Evolutionary conservation across 495 filamentous ascomycete genomes (phyloP).

Genomic region (Penicillium ucsense): DNA sequence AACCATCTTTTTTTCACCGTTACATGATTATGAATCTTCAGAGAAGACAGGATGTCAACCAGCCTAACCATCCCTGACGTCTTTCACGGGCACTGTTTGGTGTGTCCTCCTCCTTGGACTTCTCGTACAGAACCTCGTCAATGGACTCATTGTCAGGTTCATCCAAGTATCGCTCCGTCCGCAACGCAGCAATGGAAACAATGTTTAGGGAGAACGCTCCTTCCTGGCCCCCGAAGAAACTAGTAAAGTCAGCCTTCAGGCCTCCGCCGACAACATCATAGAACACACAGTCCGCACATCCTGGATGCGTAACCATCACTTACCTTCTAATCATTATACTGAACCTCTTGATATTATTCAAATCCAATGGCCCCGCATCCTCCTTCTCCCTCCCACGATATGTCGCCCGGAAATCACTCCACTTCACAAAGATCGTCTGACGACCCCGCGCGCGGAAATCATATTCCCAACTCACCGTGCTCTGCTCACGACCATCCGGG

Average conservation of each 20-base stretch:
- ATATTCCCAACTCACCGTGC: slow-evolving; percentile 44
- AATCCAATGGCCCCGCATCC: slow-evolving; percentile 46
- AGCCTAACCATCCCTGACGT: slow-evolving; percentile 7
- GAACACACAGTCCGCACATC: not conserved
- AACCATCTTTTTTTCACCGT: not conserved
- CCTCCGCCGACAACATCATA: not conserved
- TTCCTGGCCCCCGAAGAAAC: slow-evolving; percentile 68
- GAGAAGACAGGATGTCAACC: slow-evolving; percentile 8
- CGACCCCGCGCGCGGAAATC: slow-evolving; percentile 15
- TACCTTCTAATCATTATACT: slow-evolving; percentile 74
- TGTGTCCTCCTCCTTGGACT: not conserved
- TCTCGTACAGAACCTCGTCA: slow-evolving; percentile 8
- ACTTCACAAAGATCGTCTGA: slow-evolving; percentile 40
- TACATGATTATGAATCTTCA: not conserved
- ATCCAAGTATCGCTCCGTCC: slow-evolving; percentile 13
- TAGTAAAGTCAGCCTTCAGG: slow-evolving; percentile 17
- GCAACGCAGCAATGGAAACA: slow-evolving; percentile 36
- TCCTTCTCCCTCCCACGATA: slow-evolving; percentile 58
- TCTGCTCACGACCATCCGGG: slow-evolving; percentile 52
- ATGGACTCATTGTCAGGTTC: slow-evolving; percentile 4
- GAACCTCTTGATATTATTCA: slow-evolving; percentile 50
- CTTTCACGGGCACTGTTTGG: not conserved
- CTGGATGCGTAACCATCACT: slow-evolving; percentile 12
- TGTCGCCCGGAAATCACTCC: slow-evolving; percentile 55
- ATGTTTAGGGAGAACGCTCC: slow-evolving; percentile 56